phyloP scores from a whole-genome alignment of 2,329 filamentous ascomycete species.

The Fonsecaea multimorphosa region DNA sequence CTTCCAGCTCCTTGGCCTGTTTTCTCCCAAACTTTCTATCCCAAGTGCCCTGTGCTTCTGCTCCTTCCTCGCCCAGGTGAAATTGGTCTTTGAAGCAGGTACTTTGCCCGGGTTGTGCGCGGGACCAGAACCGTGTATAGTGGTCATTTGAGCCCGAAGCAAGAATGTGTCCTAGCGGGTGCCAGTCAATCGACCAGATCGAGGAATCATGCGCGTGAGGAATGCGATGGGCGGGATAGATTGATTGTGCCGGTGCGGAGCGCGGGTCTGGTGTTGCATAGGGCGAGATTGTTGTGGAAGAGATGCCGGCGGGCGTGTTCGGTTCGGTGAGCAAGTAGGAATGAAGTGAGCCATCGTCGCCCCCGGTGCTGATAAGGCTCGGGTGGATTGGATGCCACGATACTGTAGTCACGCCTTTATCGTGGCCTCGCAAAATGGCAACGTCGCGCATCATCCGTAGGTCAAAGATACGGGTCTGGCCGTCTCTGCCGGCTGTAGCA shows the following conservation, averaged over 20 bases:
- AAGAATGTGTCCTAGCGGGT: slow-evolving; percentile 92
- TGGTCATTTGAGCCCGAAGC: slow-evolving; percentile 96
- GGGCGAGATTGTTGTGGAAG: slow-evolving; percentile 69
- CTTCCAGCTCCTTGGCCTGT: slow-evolving; percentile 87
- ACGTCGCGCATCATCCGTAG: slow-evolving; percentile 98
- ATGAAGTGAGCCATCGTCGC: slow-evolving; percentile 84
- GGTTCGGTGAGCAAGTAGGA: slow-evolving; percentile 97
- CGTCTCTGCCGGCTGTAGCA: slow-evolving; percentile 90
- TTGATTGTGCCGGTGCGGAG: slow-evolving; percentile 83
- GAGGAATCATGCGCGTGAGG: slow-evolving; percentile 90
- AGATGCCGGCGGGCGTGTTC: slow-evolving; percentile 76
- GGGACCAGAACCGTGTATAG: slow-evolving; percentile 95
- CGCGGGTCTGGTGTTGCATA: slow-evolving; percentile 83
- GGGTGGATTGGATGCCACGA: slow-evolving; percentile 93
- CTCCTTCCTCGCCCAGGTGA: slow-evolving; percentile 91
- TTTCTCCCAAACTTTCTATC: slow-evolving; percentile 78
- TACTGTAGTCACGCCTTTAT: slow-evolving; percentile 92
- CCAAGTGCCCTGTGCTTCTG: slow-evolving; percentile 94
- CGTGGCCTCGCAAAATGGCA: slow-evolving; percentile 87
- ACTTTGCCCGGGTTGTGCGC: slow-evolving; percentile 78
- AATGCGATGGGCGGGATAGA: slow-evolving; percentile 86
- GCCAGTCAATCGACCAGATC: slow-evolving; percentile 98
- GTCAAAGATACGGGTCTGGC: slow-evolving; percentile 92
- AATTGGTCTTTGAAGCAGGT: slow-evolving; percentile 87
- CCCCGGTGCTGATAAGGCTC: slow-evolving; percentile 86